phyloP scores from a whole-genome alignment of 768 basidiomycete genomes.

The Pleurotus tuoliensis region DNA sequence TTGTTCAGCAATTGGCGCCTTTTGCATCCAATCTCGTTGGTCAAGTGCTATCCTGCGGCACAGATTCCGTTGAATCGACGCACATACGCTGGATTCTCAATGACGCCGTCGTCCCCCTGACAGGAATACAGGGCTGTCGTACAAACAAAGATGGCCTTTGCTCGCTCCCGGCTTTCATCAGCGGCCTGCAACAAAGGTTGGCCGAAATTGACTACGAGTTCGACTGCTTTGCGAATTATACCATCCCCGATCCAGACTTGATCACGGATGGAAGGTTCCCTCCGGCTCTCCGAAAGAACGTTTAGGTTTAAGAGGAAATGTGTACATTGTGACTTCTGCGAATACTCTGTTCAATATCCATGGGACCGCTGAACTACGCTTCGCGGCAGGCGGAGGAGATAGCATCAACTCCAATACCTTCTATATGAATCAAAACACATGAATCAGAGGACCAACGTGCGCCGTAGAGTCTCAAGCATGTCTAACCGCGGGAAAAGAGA shows the following conservation, averaged over 20 bases:
- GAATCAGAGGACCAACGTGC: too few species aligned
- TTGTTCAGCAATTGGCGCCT: conserved; percentile 27
- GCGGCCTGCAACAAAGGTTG: conserved; percentile 52
- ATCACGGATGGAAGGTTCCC: conserved; percentile 35
- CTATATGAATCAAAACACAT: too few species aligned
- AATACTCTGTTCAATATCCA: too few species aligned
- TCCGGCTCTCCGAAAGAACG: background rate
- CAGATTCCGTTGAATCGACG: conserved; percentile 18
- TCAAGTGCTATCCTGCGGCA: conserved; percentile 42
- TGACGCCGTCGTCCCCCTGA: conserved; percentile 69
- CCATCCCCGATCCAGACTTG: conserved; percentile 33
- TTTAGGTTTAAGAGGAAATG: background rate
- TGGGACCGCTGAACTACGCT: too few species aligned
- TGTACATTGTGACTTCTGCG: too few species aligned
- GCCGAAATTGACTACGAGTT: conserved; percentile 56
- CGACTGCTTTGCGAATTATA: conserved; percentile 55
- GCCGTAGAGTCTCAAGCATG: too few species aligned
- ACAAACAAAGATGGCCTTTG: conserved; percentile 59
- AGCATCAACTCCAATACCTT: too few species aligned
- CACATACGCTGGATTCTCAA: conserved; percentile 73
- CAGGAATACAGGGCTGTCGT: conserved; percentile 58
- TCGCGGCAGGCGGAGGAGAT: too few species aligned
- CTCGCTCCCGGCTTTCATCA: conserved; percentile 53
- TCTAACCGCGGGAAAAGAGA: too few species aligned
- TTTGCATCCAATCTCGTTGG: conserved; percentile 34